Base-by-base conservation (phyloP, 371 early-diverging fungal genomes). In the Mortierella sp. region DNA sequence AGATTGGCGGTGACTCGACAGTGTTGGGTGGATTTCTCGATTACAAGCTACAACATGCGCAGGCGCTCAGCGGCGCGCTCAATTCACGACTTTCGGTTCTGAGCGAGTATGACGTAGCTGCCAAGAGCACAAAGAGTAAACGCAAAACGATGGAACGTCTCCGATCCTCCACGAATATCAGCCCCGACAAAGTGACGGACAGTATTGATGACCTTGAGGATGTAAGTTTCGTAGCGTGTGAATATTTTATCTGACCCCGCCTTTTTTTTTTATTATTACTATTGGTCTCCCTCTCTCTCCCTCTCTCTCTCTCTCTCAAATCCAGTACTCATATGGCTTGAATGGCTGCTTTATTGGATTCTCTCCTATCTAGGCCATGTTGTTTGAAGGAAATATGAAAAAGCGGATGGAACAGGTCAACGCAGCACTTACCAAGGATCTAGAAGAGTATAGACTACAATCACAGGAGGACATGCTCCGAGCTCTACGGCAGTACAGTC, bases 141-240 rank as follows among this genome's bases (percentile, higher is more conserved):
- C 70, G 79, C 12, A 79, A 66, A 57, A 79, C 64, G 9, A 79
- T 79, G 79, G 79, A 79, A 26, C 66, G 79, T 1, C 60, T 79
- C 19, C 63, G 79, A 29, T 69, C 79, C 4, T 79, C 79, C 9
- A 69, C 79, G 15, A 79, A 59, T 26, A 79, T 79, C 61, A 79
- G 72, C 29, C 73, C 79, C 4, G 79, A 79, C 37, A 79, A 73
- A 56, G 79, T 73, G 63, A 79, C 79, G 18, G 79, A 79, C 62
- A 79, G 79, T n/a, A 79, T 79, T 46, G 79, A 79, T 37, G 79
- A 79, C 43, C 57, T 79, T 7, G 79, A 79, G 30, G 79, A 79
- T 59, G 79, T 79, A 79, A 52, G 79, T 69, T 37, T 53, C 21
- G 21, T 11, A 12, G 11, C 53, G 50, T 50, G 50, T 21, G 50